Base-by-base conservation (phyloP, 2,329 filamentous ascomycete species). In the Metarhizium humberi region DNA sequence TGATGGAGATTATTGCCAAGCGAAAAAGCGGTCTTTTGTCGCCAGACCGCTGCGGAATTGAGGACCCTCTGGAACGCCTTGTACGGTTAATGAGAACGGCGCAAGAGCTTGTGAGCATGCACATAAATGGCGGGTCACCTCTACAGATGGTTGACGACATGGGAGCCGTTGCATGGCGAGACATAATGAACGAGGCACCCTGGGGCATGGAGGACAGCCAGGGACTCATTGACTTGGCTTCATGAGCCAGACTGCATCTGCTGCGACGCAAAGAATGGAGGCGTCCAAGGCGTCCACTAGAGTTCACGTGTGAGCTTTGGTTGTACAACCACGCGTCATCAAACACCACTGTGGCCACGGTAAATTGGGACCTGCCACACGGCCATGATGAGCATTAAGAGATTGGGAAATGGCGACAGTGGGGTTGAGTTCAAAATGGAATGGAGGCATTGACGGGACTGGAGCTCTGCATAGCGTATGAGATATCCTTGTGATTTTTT, bases 31-130 rank as follows among this genome's bases (percentile, higher is more conserved):
- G 64, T 3, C 57, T 64, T 2, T 58, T 62, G 14, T 59, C 60
- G 4, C 58, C 51, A 14, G 56, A 56, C 45, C 46, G 48, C 8
- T 49, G 54, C 20, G 55, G 47, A 4, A 50, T 55, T 0, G 64
- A 69, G 29, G 69, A 72, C 42, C 69, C 69, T 1, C 61, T 71
- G 30, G 67, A 65, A 53, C 61, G 67, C 40, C 59, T 72, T 32
- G 54, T 66, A 20, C 60, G 64, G n/a, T 61, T 71, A 47, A 61
- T 71, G 7, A 64, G 59, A 55, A 64, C 62, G 34, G 63, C 67
- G 13, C 62, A 63, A 40, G 67, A 68, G 29, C 55, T 70, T 25
- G 64, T 70, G 8, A 63, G 61, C 49, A 58, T 68, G 51, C 68
- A 70, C 56, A 57, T 68, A n/a, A 56, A 40, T 11, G 59, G 59